These are phyloP conservation scores for Chlamydomonas schloesseri DNA, from an alignment of 139 green algal genomes.

Conservation along the genomic window DNA sequence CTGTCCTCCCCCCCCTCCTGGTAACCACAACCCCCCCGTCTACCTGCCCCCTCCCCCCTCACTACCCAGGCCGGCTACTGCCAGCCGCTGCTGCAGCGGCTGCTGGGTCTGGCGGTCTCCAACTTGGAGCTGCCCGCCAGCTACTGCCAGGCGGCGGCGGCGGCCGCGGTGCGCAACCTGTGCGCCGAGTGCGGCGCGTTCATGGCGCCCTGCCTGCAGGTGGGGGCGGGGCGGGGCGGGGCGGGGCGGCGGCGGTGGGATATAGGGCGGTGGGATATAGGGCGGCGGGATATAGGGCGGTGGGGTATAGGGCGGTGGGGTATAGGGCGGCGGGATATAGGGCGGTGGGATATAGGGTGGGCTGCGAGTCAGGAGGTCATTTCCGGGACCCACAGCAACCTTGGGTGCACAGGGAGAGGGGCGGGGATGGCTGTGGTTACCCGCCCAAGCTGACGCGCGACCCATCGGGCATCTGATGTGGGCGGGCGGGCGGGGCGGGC, in stretches of 20 bases:
- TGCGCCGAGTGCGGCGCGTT: slow-evolving; percentile 70
- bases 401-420: too few relatives aligned
- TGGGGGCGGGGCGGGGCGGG: not conserved
- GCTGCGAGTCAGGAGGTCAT: too few relatives aligned
- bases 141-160: slow-evolving; percentile 36
- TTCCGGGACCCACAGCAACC: too few relatives aligned
- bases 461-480: too few relatives aligned
- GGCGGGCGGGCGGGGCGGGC: too few relatives aligned
- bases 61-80: slow-evolving; percentile 34
- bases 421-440: too few relatives aligned
- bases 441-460: too few relatives aligned
- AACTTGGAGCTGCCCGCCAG: not conserved
- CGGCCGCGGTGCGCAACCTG: slow-evolving; percentile 69
- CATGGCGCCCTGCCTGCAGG: slow-evolving; percentile 62
- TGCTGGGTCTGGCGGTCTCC: slow-evolving; percentile 19
- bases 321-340: too few relatives aligned
- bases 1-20: not conserved
- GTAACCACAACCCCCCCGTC: too few relatives aligned
- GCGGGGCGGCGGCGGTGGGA: not conserved
- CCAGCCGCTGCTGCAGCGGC: slow-evolving; percentile 32
- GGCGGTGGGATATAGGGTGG: too few relatives aligned
- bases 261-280: not conserved
- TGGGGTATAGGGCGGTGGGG: too few relatives aligned
- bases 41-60: not conserved
- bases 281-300: not conserved